Base-by-base conservation (phyloP, 208 protist genomes). In the Acanthamoeba royreba region DNA sequence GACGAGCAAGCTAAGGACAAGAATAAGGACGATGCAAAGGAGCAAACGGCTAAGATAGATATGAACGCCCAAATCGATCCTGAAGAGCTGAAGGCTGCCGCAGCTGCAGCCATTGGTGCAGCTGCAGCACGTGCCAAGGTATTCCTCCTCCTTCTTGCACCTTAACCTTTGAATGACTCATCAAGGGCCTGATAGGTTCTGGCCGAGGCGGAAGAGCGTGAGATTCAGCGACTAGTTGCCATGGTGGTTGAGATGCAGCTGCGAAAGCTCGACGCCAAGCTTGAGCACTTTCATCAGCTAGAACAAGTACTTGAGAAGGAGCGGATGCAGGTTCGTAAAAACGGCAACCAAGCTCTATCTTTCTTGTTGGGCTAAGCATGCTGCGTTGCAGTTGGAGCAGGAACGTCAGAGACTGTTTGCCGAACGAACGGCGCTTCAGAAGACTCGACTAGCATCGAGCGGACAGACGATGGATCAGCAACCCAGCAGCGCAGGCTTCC, bases 241-340 rank as follows among this genome's bases (percentile, higher is more conserved):
- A 25, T 92, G 40, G 31, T 96, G n/a, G 69, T 96, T 0, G 94
- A 95, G 49, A 11, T 40, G 0, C 94, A 96, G 83, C 92, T 95
- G 42, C 81, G 61, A 4, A 96, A 95, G 85, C 25, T 96, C 22
- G 93, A 96, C 9, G 43, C 92, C 43, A 96, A 96, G 85, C 63
- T 96, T 19, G 53, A 35, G 22, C 69, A 94, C 47, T 93, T 96
- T 11, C 88, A 96, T 8, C 58, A 95, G 45, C 61, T 96, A 9
- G 86, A 96, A 52, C 43, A 92, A 43, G 31, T 91, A 25, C 72
- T 95, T 58, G 93, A 95, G 46, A 86, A 87, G 72, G 83, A 95
- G 58, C 77, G 77, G 15, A 17, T 85, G 74, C 63, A 77, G 63
- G 35, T 77, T 40, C 52, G 19, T 25, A 13, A 58, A n/a, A n/a